These are phyloP conservation scores for Harringtonia aguacate DNA, from an alignment of 2,329 filamentous ascomycete species.

Conservation along the genomic window DNA sequence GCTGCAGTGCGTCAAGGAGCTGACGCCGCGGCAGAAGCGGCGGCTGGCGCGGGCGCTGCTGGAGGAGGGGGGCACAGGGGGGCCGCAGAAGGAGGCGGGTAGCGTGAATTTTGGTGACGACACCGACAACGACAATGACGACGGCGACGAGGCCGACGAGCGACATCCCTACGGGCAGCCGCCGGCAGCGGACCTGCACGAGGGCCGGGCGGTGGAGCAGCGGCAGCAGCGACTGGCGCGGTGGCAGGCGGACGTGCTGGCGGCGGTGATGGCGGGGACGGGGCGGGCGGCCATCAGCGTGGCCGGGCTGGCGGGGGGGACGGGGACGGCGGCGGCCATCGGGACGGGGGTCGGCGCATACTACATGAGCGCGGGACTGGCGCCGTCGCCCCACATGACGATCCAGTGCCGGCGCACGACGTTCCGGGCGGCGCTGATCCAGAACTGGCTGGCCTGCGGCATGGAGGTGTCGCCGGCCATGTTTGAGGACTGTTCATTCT, in stretches of 20 bases:
- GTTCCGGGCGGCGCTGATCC: slow-evolving; percentile 23
- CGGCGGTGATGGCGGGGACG: background rate
- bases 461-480: slow-evolving; percentile 15
- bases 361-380: no score
- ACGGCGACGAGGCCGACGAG: background rate
- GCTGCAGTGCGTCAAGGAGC: slow-evolving; percentile 7
- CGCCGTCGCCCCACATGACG: slow-evolving; percentile 4
- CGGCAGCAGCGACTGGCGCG: background rate
- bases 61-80: background rate
- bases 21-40: slow-evolving; percentile 9
- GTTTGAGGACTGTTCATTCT: no score
- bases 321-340: no score
- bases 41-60: slow-evolving; percentile 5
- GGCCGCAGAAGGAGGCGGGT: no score
- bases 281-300: background rate
- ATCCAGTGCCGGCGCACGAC: slow-evolving; percentile 12
- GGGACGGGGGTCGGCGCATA: no score
- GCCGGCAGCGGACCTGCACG: background rate
- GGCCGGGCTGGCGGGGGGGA: no score
- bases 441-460: slow-evolving; percentile 25
- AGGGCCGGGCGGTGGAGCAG: background rate
- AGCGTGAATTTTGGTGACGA: background rate
- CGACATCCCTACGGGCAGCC: background rate
- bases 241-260: background rate
- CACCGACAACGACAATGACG: background rate